These are phyloP conservation scores for Datura wrightii DNA, from an alignment of 257 asterid genomes.

Conservation along the genomic window DNA sequence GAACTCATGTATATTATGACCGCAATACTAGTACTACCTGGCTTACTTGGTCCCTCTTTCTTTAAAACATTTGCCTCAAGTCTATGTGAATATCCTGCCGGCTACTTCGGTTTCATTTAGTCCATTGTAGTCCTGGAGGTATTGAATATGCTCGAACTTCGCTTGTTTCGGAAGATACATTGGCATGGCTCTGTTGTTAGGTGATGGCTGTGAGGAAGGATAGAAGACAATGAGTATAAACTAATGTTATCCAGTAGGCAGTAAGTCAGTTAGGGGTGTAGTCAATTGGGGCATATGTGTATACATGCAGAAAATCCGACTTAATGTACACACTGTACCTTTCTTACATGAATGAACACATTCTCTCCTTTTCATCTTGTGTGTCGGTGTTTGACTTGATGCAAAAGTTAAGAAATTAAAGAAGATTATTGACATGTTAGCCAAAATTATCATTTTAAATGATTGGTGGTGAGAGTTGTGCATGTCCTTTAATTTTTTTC, in stretches of 20 bases:
- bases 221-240: neutral
- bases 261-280: neutral
- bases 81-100: neutral
- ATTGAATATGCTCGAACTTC: neutral
- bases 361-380: conserved; percentile 11
- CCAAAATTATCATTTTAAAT: neutral
- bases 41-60: neutral
- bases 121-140: neutral
- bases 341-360: neutral
- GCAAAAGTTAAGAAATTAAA: neutral
- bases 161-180: neutral
- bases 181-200: conserved; percentile 2
- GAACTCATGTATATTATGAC: neutral
- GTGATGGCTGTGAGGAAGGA: neutral
- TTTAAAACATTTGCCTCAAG: neutral
- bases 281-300: conserved; percentile 14
- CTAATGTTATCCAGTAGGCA: neutral
- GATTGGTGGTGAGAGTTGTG: too few relatives aligned
- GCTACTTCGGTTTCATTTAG: neutral
- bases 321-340: neutral
- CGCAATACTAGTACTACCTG: neutral
- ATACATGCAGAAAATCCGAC: neutral
- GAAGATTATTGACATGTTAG: neutral
- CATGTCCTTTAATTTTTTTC: neutral
- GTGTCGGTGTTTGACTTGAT: neutral